A percentile compares a stretch with the other conserved stretches of the same genome.
Conservation (phyloP, 805 yeast species). For the Saturnispora galanensis region DNA sequence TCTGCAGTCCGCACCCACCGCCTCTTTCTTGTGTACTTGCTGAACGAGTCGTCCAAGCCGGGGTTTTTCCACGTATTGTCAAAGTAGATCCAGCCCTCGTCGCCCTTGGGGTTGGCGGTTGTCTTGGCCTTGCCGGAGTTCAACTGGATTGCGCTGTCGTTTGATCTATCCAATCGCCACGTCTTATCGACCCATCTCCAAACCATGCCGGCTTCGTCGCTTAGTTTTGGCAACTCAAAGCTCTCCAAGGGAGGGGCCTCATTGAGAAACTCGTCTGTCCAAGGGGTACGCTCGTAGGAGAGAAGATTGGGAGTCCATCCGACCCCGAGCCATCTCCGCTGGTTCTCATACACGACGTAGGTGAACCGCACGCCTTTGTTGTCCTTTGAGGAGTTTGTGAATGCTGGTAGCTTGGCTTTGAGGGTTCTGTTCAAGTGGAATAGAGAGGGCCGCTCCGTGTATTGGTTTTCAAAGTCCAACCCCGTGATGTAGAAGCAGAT, state of each 20-base stretch:
- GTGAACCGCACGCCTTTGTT: conserved; percentile 62
- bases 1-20: conserved; percentile 96
- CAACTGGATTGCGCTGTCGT: conserved; percentile 74
- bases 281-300: conserved; percentile 87
- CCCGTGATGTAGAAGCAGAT: conserved; percentile 80
- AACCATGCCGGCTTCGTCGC: conserved; percentile 40
- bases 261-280: conserved; percentile 94
- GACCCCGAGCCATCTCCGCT: conserved; percentile 93
- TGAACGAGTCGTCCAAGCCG: conserved; percentile 74
- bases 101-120: conserved; percentile 61
- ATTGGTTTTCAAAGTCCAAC: conserved; percentile 48
- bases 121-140: conserved; percentile 50
- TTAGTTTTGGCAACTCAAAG: conserved; percentile 73
- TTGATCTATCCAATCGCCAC: conserved; percentile 85
- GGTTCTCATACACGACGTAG: conserved; percentile 87
- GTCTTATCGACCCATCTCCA: conserved; percentile 96
- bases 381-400: conserved; percentile 10
- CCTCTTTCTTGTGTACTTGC: conserved; percentile 88
- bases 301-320: conserved; percentile 94
- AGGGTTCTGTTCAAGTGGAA: conserved; percentile 44
- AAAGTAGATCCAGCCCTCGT: conserved; percentile 81
- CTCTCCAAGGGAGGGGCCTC: conserved; percentile 69
- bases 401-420: conserved; percentile 12
- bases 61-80: conserved; percentile 96
- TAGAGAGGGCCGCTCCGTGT: conserved; percentile 28